Conservation (phyloP, 2,329 filamentous ascomycete species). For the Aspergillus hiratsukae region DNA sequence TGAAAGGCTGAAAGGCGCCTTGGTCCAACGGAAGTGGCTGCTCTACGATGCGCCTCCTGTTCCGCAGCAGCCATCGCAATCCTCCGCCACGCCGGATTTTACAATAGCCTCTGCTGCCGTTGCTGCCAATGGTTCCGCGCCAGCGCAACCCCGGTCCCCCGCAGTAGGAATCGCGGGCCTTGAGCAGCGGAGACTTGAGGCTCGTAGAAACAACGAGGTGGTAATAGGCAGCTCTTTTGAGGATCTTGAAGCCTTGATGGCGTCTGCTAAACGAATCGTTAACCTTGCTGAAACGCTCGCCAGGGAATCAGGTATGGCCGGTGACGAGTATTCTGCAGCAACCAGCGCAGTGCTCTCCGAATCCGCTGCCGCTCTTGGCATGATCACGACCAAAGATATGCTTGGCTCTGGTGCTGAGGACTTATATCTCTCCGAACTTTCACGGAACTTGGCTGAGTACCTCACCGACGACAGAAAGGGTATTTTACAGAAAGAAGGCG, state of each 20-base stretch:
- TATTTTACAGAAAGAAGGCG: constrained; percentile 72
- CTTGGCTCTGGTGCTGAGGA: constrained; percentile 75
- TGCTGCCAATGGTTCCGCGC: constrained; percentile 19
- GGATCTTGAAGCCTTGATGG: constrained; percentile 94
- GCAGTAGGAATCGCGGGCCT: constrained; percentile 87
- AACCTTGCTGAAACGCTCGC: constrained; percentile 87
- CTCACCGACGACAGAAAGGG: constrained; percentile 79
- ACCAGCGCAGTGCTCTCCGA: constrained; percentile 72
- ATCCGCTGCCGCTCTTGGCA: constrained; percentile 75
- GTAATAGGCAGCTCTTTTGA: constrained; percentile 94
- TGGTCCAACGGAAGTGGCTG: constrained; percentile 94
- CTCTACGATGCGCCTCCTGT: constrained; percentile 84
- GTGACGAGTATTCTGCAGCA: constrained; percentile 60
- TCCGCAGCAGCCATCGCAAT: constrained; percentile 58
- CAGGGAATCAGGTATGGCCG: constrained; percentile 56
- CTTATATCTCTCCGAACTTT: constrained; percentile 82
- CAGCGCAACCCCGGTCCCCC: constrained; percentile 42
- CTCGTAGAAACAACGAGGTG: constrained; percentile 86
- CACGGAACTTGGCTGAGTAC: constrained; percentile 82
- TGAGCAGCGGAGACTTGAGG: constrained; percentile 76
- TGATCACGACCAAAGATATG: constrained; percentile 94
- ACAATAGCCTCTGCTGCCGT: constrained; percentile 22
- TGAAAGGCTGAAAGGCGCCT: constrained; percentile 78
- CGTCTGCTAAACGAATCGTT: constrained; percentile 92
- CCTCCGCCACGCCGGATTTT: constrained; percentile 26